Evolutionary conservation across 2,329 filamentous ascomycete species (phyloP).

Genomic region (Neoarthrinium moseri): DNA sequence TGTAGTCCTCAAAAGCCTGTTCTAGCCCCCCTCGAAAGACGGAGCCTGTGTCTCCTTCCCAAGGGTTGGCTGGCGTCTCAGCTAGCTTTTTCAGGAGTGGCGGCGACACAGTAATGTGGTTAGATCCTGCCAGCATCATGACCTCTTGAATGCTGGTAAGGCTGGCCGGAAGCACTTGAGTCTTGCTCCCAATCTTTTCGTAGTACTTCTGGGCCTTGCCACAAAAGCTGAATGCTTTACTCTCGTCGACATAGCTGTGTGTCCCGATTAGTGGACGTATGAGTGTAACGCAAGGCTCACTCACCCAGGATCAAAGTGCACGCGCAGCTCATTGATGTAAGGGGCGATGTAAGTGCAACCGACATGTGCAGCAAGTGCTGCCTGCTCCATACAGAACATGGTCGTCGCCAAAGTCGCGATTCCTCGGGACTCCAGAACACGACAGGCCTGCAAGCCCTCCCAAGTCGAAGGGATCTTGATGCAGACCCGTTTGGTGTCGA

Average conservation of each 20-base stretch:
- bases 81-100: constrained; percentile 47
- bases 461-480: constrained; percentile 65
- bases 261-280: background rate
- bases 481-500: constrained; percentile 50
- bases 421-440: constrained; percentile 47
- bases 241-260: constrained; percentile 43
- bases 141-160: constrained; percentile 57
- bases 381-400: constrained; percentile 50
- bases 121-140: constrained; percentile 54
- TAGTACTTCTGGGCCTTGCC: constrained; percentile 54
- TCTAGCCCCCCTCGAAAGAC: constrained; percentile 18
- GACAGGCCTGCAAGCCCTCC: constrained; percentile 62
- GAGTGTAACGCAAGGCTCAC: constrained; percentile 11
- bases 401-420: constrained; percentile 63
- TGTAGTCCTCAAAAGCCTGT: constrained; percentile 15
- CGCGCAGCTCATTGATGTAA: constrained; percentile 64
- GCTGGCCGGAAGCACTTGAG: constrained; percentile 55
- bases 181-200: constrained; percentile 35
- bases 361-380: constrained; percentile 54
- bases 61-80: constrained; percentile 29
- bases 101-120: constrained; percentile 60
- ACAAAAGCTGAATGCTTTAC: constrained; percentile 50
- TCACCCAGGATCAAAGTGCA: constrained; percentile 55
- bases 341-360: constrained; percentile 63
- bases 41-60: constrained; percentile 28